Percentiles rank a stretch among this genome's conserved stretches.
phyloP scores from a whole-genome alignment of 495 filamentous ascomycete genomes.

The Elaphomyces granulatus region DNA sequence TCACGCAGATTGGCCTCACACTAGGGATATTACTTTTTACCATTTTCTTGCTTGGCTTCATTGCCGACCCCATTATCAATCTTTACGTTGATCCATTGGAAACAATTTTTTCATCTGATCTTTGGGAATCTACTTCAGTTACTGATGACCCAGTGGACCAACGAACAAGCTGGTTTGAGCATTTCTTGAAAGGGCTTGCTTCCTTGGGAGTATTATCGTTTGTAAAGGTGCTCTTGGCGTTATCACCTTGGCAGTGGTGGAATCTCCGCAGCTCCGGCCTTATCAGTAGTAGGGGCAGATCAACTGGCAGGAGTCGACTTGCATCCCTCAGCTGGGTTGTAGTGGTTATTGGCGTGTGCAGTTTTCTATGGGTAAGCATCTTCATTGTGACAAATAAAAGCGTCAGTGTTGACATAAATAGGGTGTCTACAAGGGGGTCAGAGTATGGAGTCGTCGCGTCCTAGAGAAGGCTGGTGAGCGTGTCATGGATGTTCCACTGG shows the following conservation, averaged over 20 bases:
- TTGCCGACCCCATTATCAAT: slow-evolving; percentile 87
- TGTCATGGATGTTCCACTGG: slow-evolving; percentile 70
- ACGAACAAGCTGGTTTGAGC: slow-evolving; percentile 50
- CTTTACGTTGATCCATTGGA: slow-evolving; percentile 65
- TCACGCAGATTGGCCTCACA: slow-evolving; percentile 51
- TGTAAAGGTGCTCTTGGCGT: slow-evolving; percentile 58
- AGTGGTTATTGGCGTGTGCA: slow-evolving; percentile 62
- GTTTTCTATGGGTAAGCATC: slow-evolving; percentile 62
- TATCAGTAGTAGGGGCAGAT: slow-evolving; percentile 36
- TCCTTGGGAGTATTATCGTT: slow-evolving; percentile 77
- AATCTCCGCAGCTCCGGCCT: slow-evolving; percentile 45
- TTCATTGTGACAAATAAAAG: slow-evolving; percentile 13
- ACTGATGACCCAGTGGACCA: slow-evolving; percentile 28
- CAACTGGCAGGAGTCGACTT: slow-evolving; percentile 55
- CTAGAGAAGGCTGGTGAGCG: slow-evolving; percentile 63
- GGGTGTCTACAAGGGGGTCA: slow-evolving; percentile 68
- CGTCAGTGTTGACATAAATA: too few species aligned
- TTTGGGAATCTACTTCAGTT: slow-evolving; percentile 24
- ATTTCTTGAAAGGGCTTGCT: slow-evolving; percentile 78
- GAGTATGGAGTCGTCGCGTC: slow-evolving; percentile 49
- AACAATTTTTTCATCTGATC: slow-evolving; percentile 27
- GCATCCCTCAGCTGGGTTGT: slow-evolving; percentile 63
- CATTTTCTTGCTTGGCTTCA: slow-evolving; percentile 70
- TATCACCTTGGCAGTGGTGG: slow-evolving; percentile 65
- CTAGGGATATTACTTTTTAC: slow-evolving; percentile 49